phyloP scores from a whole-genome alignment of 1,284 basidiomycete species.

The Rhodotorula sp. region DNA sequence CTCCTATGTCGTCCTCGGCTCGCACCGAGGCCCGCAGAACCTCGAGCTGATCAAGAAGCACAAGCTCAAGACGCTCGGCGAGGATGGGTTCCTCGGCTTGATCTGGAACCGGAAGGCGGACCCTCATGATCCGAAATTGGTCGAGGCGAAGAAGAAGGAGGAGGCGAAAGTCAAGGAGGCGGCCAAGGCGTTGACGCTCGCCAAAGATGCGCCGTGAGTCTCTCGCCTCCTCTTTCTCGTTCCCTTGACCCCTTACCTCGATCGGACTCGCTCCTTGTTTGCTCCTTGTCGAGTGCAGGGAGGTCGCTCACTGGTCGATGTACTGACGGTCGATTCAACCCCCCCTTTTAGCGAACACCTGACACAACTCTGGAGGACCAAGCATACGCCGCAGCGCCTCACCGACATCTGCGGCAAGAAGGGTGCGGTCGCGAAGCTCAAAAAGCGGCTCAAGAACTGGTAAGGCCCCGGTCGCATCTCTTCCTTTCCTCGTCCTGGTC shows the following conservation, averaged over 20 bases:
- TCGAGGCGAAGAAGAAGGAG: slow-evolving; percentile 68
- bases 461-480: slow-evolving; percentile 51
- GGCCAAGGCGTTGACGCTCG: slow-evolving; percentile 69
- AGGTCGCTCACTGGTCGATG: too few relatives aligned
- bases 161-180: slow-evolving; percentile 63
- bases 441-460: slow-evolving; percentile 85
- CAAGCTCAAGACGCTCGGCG: slow-evolving; percentile 68
- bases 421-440: slow-evolving; percentile 79
- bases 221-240: too few relatives aligned
- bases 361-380: slow-evolving; percentile 86
- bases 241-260: too few relatives aligned
- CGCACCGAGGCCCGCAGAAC: slow-evolving; percentile 84
- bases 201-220: slow-evolving; percentile 35
- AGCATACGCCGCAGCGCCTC: slow-evolving; percentile 82
- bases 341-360: slow-evolving; percentile 37
- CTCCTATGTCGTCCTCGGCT: slow-evolving; percentile 83
- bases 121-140: slow-evolving; percentile 28
- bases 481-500: slow-evolving; percentile 7
- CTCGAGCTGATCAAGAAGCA: slow-evolving; percentile 80
- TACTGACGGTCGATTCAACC: too few relatives aligned
- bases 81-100: slow-evolving; percentile 83
- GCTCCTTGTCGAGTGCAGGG: not conserved
- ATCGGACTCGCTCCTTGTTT: too few relatives aligned
- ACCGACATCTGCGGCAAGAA: slow-evolving; percentile 98
- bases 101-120: slow-evolving; percentile 57